phyloP scores from a whole-genome alignment of 495 filamentous ascomycete genomes.

The Daldinia vernicosa region DNA sequence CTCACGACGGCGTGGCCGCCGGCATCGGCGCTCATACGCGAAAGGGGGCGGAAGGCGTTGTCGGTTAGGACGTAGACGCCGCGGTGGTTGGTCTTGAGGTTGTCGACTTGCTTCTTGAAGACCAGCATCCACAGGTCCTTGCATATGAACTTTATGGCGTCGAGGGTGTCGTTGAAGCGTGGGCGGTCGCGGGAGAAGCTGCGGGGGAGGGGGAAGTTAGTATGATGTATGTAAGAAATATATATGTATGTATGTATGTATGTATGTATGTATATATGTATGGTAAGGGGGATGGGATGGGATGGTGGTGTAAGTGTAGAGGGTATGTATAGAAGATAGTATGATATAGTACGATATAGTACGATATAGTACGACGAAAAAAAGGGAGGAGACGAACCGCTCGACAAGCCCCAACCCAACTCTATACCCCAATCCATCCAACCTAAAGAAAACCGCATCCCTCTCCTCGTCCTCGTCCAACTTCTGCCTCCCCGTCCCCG shows the following conservation, averaged over 20 bases:
- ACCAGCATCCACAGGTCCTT: conserved; percentile 96
- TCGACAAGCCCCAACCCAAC: conserved; percentile 94
- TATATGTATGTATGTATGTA: background rate
- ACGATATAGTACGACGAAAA: too few species aligned
- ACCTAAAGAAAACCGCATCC: conserved; percentile 81
- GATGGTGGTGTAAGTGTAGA: too few species aligned
- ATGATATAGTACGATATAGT: too few species aligned
- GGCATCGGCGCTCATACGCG: conserved; percentile 82
- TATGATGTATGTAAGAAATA: too few species aligned
- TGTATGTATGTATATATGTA: background rate
- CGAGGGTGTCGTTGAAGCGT: conserved; percentile 84
- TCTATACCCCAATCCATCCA: conserved; percentile 89
- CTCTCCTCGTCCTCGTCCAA: conserved; percentile 77
- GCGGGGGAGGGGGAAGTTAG: background rate
- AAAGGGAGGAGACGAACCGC: conserved; percentile 62
- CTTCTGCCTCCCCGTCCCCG: conserved; percentile 12
- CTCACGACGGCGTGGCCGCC: conserved; percentile 73
- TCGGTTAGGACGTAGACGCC: conserved; percentile 97
- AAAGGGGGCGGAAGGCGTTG: conserved; percentile 87
- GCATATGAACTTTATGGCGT: conserved; percentile 97
- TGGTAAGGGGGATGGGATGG: conserved; percentile 48
- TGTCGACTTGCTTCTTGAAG: conserved; percentile 97
- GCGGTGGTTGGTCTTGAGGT: conserved; percentile 97
- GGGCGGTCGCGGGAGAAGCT: conserved; percentile 91
- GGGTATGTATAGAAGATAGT: too few species aligned